These are phyloP conservation scores for Marsdenia floribunda DNA, from an alignment of 257 asterid genomes.

Conservation along the genomic window DNA sequence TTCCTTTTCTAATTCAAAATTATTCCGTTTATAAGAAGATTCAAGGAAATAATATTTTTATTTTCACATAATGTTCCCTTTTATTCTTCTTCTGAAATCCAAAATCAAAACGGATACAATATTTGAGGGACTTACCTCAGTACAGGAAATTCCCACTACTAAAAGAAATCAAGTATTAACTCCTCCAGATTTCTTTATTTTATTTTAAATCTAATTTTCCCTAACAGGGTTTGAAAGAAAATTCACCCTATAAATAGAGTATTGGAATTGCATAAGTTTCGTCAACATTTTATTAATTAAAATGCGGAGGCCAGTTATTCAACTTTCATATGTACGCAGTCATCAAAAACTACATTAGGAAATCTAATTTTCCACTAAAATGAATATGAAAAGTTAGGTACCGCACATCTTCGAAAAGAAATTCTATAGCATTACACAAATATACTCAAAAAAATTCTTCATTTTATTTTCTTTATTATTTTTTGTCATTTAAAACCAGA, in stretches of 20 bases:
- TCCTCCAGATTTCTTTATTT: background rate
- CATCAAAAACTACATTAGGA: background rate
- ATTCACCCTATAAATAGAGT: background rate
- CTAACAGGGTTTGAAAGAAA: background rate
- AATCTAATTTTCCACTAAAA: background rate
- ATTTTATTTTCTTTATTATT: background rate
- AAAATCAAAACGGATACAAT: background rate
- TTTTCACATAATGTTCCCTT: background rate
- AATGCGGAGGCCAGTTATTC: background rate
- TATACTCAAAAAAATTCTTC: background rate
- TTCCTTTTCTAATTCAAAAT: background rate
- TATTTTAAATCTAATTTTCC: background rate
- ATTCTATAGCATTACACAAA: background rate
- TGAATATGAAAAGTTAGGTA: background rate
- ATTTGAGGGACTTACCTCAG: background rate
- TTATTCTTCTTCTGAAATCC: background rate
- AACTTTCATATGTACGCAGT: background rate
- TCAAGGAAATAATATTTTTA: background rate
- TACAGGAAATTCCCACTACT: background rate
- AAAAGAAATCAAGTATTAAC: background rate
- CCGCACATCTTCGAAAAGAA: background rate
- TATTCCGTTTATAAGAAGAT: background rate
- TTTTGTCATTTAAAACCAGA: background rate
- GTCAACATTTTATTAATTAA: background rate
- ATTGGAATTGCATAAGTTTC: background rate